phyloP scores from a whole-genome alignment of 2,329 filamentous ascomycete genomes.

The Phyllosticta capitalensis region DNA sequence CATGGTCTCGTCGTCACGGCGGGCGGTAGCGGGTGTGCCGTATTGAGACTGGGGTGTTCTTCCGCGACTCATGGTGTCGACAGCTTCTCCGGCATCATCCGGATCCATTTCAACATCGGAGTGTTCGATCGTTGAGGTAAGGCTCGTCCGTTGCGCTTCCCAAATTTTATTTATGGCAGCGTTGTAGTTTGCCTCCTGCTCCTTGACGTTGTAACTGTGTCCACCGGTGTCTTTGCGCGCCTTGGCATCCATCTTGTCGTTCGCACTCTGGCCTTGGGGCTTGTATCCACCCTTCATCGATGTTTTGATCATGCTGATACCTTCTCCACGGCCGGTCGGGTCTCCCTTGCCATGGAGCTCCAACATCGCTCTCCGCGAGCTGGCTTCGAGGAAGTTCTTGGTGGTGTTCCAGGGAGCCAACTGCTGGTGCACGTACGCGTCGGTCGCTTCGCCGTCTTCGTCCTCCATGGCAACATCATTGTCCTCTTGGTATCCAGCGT shows the following conservation, averaged over 20 bases:
- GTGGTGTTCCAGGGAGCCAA: conserved; percentile 95
- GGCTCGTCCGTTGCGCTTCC: conserved; percentile 72
- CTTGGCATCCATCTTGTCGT: conserved; percentile 77
- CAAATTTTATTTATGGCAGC: conserved; percentile 87
- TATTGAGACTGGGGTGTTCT: conserved; percentile 59
- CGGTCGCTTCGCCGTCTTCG: conserved; percentile 53
- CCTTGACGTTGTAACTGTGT: conserved; percentile 94
- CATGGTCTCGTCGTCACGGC: conserved; percentile 60
- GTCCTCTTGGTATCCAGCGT: conserved; percentile 72
- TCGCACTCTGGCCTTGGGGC: conserved; percentile 77
- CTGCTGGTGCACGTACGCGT: conserved; percentile 44
- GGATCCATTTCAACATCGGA: conserved; percentile 64
- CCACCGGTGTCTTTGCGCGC: conserved; percentile 60
- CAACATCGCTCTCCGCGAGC: conserved; percentile 92
- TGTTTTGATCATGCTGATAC: conserved; percentile 94
- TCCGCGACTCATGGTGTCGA: conserved; percentile 32
- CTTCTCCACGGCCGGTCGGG: conserved; percentile 84
- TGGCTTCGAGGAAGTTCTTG: conserved; percentile 92
- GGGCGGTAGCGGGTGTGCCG: conserved; percentile 47
- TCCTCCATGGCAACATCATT: conserved; percentile 54
- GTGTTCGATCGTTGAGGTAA: conserved; percentile 64
- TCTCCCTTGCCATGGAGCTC: conserved; percentile 90
- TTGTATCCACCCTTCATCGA: conserved; percentile 99
- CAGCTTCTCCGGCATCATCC: conserved; percentile 41
- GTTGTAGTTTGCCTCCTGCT: conserved; percentile 86